A percentile compares a stretch with the other conserved stretches of the same genome.
Conservation (phyloP, 495 filamentous ascomycete species). For the Apodospora peruviana region DNA sequence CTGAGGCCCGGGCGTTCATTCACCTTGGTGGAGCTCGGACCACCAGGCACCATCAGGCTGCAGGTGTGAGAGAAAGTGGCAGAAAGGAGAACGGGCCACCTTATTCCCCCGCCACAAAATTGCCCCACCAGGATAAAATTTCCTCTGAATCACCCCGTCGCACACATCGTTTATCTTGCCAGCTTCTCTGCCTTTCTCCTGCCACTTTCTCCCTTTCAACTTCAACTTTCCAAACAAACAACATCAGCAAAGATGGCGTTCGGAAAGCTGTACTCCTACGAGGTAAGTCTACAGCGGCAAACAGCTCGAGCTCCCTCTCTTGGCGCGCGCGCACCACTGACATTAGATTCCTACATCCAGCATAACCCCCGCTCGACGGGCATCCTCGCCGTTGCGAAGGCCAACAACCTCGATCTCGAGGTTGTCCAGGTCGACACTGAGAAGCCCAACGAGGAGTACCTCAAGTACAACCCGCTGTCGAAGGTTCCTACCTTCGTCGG, state of each 20-base stretch:
- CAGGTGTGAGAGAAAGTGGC: too few relatives aligned
- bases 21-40: constrained; percentile 4
- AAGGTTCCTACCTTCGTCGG: constrained; percentile 91
- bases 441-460: constrained; percentile 65
- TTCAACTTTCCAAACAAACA: constrained; percentile 10
- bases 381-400: constrained; percentile 88
- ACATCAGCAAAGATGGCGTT: constrained; percentile 68
- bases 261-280: constrained; percentile 89
- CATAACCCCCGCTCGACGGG: constrained; percentile 83
- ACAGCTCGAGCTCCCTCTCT: not conserved
- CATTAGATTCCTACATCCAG: constrained; percentile 41
- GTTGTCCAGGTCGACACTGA: constrained; percentile 61
- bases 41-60: too few relatives aligned
- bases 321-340: constrained; percentile 19
- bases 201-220: constrained; percentile 9
- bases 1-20: too few relatives aligned
- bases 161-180: constrained; percentile 14
- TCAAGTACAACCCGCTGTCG: constrained; percentile 79
- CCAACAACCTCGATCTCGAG: constrained; percentile 88
- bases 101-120: constrained; percentile 15
- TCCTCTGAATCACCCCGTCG: constrained; percentile 19
- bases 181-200: constrained; percentile 11
- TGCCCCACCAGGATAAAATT: constrained; percentile 29
- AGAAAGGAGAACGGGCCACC: not conserved
- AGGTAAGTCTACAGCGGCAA: constrained; percentile 59